phyloP scores from a whole-genome alignment of 805 yeast species.

The Starmerella floris region DNA sequence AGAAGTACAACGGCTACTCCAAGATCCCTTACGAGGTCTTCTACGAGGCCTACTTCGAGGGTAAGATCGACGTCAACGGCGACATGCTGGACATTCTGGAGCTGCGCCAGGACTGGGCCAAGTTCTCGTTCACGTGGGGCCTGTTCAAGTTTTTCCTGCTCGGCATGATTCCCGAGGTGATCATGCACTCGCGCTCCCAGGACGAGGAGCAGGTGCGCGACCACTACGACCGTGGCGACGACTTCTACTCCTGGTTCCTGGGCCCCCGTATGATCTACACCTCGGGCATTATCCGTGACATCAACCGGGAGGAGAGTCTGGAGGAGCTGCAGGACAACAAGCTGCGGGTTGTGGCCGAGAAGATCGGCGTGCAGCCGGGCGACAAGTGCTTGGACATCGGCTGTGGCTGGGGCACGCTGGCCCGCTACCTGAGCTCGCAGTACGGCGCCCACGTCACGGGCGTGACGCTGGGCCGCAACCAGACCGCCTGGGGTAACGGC shows the following conservation, averaged over 20 bases:
- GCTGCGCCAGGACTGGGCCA: slow-evolving; percentile 84
- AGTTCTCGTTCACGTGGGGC: slow-evolving; percentile 60
- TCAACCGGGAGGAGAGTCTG: slow-evolving; percentile 54
- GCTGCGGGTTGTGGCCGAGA: slow-evolving; percentile 74
- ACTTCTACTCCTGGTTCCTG: slow-evolving; percentile 83
- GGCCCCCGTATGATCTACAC: slow-evolving; percentile 94
- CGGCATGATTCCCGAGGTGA: slow-evolving; percentile 86
- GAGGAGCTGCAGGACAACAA: slow-evolving; percentile 73
- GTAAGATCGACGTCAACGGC: slow-evolving; percentile 76
- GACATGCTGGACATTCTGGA: slow-evolving; percentile 75
- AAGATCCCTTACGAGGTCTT: slow-evolving; percentile 89
- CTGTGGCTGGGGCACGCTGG: slow-evolving; percentile 94
- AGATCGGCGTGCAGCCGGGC: slow-evolving; percentile 58
- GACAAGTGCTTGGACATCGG: slow-evolving; percentile 74
- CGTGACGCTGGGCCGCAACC: slow-evolving; percentile 78
- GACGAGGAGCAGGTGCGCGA: slow-evolving; percentile 95
- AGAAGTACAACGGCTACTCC: slow-evolving; percentile 53
- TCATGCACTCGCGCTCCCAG: slow-evolving; percentile 81
- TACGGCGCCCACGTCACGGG: slow-evolving; percentile 83
- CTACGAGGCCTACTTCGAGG: slow-evolving; percentile 73
- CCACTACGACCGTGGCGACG: slow-evolving; percentile 93
- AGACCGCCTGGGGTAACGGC: slow-evolving; percentile 76
- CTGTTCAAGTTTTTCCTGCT: slow-evolving; percentile 68
- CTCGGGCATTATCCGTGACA: slow-evolving; percentile 68
- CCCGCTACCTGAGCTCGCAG: slow-evolving; percentile 66